Percentiles rank a stretch among this genome's conserved stretches.
phyloP scores from a whole-genome alignment of 2,329 filamentous ascomycete species.

The Amylocarpus encephaloides region DNA sequence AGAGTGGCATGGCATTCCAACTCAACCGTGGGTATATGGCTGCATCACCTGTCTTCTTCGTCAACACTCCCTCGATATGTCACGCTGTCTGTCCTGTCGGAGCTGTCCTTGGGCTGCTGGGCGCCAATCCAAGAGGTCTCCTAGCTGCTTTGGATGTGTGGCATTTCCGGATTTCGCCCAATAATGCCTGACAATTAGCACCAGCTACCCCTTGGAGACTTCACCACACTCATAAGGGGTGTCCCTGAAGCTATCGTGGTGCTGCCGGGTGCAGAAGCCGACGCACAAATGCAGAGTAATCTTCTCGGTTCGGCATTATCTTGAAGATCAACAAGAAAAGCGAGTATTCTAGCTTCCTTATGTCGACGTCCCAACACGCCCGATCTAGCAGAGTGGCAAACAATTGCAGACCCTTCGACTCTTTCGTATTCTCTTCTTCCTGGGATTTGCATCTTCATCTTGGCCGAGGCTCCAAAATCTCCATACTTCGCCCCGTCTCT shows the following conservation, averaged over 20 bases:
- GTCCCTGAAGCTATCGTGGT: background rate
- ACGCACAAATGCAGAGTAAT: slow-evolving; percentile 1
- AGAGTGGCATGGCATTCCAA: no score
- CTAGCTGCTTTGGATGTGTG: background rate
- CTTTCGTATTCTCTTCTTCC: slow-evolving; percentile 2
- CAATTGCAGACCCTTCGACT: background rate
- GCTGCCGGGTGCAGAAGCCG: slow-evolving; percentile 1
- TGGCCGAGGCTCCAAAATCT: slow-evolving; percentile 12
- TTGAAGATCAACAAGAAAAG: slow-evolving; percentile 1
- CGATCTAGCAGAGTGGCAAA: slow-evolving; percentile 13
- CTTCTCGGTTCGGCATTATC: background rate
- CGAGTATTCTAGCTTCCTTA: background rate
- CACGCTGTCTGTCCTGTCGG: slow-evolving; percentile 4
- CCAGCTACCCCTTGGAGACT: background rate
- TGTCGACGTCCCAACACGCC: slow-evolving; percentile 1
- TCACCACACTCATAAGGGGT: background rate
- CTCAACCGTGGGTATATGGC: background rate
- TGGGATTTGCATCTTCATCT: slow-evolving; percentile 7
- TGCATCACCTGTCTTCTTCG: background rate
- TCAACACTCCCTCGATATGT: background rate
- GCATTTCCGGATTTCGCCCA: slow-evolving; percentile 1
- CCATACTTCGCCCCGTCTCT: slow-evolving; percentile 10
- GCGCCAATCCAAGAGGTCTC: background rate
- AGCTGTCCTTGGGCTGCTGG: slow-evolving; percentile 1
- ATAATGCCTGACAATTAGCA: slow-evolving; percentile 11